Evolutionary conservation across 768 basidiomycete species (phyloP), one percentile per base, ranked within the genome.

Genomic region (Russula emetica): DNA sequence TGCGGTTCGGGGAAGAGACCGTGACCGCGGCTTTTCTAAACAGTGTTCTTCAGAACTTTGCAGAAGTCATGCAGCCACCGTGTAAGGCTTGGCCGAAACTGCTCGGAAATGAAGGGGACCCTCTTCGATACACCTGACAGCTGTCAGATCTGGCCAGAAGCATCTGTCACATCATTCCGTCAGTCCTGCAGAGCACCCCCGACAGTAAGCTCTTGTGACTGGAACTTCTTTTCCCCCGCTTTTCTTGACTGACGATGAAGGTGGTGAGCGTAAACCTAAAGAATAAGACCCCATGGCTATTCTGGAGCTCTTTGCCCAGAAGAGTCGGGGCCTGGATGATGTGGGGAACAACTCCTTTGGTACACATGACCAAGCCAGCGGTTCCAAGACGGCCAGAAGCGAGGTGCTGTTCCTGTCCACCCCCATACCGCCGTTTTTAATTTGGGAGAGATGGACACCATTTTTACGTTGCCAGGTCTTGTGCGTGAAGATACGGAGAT

Each of bases 71-170:
- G 24, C 28, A 47, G 56, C 13, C 32, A 53, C 42, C 30, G 40
- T n/a, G 26, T 32, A 51, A 53, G 28, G 51, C 51, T 54, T 54
- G 57, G 44, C 51, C 34, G 57, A 61, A 52, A 34, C 38, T 36
- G 32, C 26, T 47, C 57, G 45, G 58, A 58, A 59, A 61, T 61
- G 60, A 61, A 47, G 26, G 22, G 22, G 42, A 38, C 14, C 32
- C 49, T 44, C 57, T 62, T 59, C 62, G 36, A 54, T 36, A 22
- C 62, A 63, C 52, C 62, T 63, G 62, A 63, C 62, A 63, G 62
- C 52, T 63, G 62, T 47, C 58, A 59, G 57, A 53, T 59, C 56
- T 45, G 32, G 51, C n/a, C 42, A 45, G 56, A 63, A 63, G 44
- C 40, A 36, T n/a, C 16, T 26, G 38, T 58, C 62, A 49, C 62